Evolutionary conservation across 164 flowering plant genomes (phyloP).

Genomic region (Macadamia tetraphylla): DNA sequence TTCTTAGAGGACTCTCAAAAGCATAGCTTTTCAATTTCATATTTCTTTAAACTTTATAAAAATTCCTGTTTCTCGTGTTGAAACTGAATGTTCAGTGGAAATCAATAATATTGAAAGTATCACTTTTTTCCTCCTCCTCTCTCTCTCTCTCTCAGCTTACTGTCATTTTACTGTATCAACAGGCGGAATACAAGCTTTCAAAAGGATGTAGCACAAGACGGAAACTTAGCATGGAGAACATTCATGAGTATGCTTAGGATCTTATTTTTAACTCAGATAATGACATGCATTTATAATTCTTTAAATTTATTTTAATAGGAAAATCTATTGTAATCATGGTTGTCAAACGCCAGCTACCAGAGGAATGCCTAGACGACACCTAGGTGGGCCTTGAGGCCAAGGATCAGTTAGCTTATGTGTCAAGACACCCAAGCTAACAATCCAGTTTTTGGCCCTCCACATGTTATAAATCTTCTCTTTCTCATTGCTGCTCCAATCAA

Average conservation of each 20-base stretch:
- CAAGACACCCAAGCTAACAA: no score
- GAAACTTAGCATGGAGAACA: constrained; percentile 48
- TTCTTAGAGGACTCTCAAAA: no score
- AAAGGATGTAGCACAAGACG: constrained; percentile 51
- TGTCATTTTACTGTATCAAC: constrained; percentile 7
- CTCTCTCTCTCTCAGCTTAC: not conserved
- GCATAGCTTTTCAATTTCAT: no score
- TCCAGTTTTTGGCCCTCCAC: no score
- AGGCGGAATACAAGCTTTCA: constrained; percentile 77
- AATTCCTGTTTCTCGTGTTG: no score
- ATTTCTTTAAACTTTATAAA: no score
- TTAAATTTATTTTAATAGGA: not conserved
- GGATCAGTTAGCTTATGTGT: no score
- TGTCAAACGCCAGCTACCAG: no score
- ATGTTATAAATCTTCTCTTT: no score
- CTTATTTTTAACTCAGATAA: not conserved
- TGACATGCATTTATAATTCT: not conserved
- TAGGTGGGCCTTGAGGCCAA: no score
- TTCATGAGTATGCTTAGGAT: constrained; percentile 54
- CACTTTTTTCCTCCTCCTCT: not conserved
- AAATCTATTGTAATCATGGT: not conserved
- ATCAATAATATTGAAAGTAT: not conserved
- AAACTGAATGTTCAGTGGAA: not conserved
- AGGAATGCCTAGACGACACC: no score
- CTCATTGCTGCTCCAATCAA: no score